Base-by-base conservation (phyloP, 2,329 filamentous ascomycete species). In the Botrytis pseudocinerea region DNA sequence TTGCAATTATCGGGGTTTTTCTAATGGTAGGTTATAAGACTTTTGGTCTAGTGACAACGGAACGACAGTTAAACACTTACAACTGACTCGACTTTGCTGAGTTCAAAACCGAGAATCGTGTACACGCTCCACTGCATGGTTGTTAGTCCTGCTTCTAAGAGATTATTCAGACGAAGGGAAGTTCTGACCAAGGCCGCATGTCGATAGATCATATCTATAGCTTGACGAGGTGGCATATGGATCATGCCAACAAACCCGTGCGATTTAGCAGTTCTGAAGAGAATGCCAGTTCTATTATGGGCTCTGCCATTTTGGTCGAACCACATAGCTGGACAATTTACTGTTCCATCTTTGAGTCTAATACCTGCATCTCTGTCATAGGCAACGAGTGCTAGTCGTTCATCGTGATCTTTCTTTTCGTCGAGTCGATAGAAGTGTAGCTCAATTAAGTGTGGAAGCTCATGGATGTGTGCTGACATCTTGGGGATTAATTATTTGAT, bases 201-300 rank as follows among this genome's bases (percentile, higher is more conserved):
- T 22, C 25, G 46, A 44, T 69, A 69, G 28, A 59, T 42, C 65
- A 69, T 69, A 59, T 59, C 48, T 35, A 69, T 69, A 20, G 48
- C 48, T 32, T 69, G 35, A 12, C 22, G 9, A 25, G 64, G 42
- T 0, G 64, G 16, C 64, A 59, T 59, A 59, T 59, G 48, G 9
- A 69, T 57, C 46, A 40, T 38, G 0, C 65, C 51, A 16, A 69
- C 60, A 14, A 57, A n/a, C 6, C 65, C 65, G 10, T 69, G 46
- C 32, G 65, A 69, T 9, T n/a, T n/a, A 14, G 22, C 14, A 6
- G 48, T 69, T 40, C 35, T 42, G 51, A 57, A 57, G 12, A 28
- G 22, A 44, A 69, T n/a, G 3, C 28, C 54, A 44, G n/a, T 25
- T 25, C 38, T 40, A 35, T 57, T 57, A 6, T 69, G 65, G 16